Conservation (phyloP, 768 basidiomycete genomes). For the Suillus bovinus region DNA sequence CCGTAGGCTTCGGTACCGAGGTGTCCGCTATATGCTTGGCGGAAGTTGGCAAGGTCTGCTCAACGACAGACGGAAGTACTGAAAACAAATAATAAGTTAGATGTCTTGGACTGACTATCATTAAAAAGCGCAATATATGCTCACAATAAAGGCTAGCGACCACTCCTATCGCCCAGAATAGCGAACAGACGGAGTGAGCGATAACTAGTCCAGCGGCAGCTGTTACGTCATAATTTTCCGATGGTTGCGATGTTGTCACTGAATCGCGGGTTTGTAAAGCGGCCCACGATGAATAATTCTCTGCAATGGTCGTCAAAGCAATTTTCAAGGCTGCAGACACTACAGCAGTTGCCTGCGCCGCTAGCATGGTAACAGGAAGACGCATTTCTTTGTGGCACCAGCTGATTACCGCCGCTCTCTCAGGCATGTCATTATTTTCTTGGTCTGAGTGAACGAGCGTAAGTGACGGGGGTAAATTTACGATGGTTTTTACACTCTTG, state of each 20-base stretch:
- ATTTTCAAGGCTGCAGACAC: constrained; percentile 26
- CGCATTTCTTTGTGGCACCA: constrained; percentile 7
- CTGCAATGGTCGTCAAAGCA: constrained; percentile 13
- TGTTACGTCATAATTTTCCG: not conserved
- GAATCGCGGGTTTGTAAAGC: not conserved
- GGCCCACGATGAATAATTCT: not conserved
- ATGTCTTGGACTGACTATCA: not conserved
- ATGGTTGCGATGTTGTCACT: not conserved
- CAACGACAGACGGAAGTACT: not conserved
- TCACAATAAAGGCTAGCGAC: constrained; percentile 26
- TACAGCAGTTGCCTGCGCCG: constrained; percentile 22
- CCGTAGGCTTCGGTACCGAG: not conserved
- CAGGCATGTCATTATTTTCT: constrained; percentile 1
- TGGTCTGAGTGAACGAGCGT: not conserved
- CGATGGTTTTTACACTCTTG: not conserved
- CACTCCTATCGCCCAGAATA: constrained; percentile 26
- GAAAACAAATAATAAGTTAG: not conserved
- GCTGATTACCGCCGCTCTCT: not conserved
- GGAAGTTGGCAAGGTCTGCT: not conserved
- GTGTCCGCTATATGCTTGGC: not conserved
- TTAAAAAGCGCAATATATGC: not conserved
- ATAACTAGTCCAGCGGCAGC: constrained; percentile 17
- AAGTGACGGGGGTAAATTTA: constrained; percentile 11
- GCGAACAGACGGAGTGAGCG: constrained; percentile 19
- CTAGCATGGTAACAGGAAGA: constrained; percentile 17